Conservation (phyloP, 495 filamentous ascomycete species). For the Tuber borchii region DNA sequence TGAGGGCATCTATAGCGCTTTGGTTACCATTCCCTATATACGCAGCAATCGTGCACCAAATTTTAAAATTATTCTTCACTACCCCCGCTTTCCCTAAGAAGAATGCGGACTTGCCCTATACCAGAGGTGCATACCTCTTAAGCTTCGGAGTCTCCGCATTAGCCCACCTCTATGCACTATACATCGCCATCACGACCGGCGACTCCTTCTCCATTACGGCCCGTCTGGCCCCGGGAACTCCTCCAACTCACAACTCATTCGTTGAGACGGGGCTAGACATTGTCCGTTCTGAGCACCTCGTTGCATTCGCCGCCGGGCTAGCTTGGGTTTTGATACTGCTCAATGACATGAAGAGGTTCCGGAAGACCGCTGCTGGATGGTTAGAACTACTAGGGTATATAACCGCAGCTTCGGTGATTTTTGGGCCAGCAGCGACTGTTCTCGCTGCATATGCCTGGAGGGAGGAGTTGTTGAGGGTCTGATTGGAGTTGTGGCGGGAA, state of each 20-base stretch:
- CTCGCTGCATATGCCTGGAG: constrained; percentile 19
- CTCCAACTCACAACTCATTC: background rate
- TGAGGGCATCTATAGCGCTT: constrained; percentile 14
- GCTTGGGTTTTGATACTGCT: constrained; percentile 18
- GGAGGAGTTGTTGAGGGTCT: constrained; percentile 4
- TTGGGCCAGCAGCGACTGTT: constrained; percentile 16
- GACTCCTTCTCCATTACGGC: background rate
- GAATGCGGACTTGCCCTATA: constrained; percentile 12
- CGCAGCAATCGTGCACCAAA: constrained; percentile 39
- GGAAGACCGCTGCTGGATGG: constrained; percentile 9
- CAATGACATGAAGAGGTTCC: constrained; percentile 13
- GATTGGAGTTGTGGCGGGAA: background rate
- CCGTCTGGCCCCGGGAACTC: constrained; percentile 10
- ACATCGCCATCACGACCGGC: constrained; percentile 2
- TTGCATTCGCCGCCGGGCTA: constrained; percentile 14
- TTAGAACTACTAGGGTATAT: background rate
- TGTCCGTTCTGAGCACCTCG: background rate
- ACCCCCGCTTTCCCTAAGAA: constrained; percentile 19
- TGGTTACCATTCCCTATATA: constrained; percentile 23
- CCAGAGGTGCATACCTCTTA: constrained; percentile 31
- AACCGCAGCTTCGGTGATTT: constrained; percentile 1
- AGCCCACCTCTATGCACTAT: constrained; percentile 27
- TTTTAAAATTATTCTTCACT: constrained; percentile 30
- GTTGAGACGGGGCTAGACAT: background rate
- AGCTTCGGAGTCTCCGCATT: constrained; percentile 6